A percentile compares a stretch with the other conserved stretches of the same genome.
These are phyloP conservation scores for Aegilops speltoides DNA, from an alignment of 176 grass and related monocot species.

Conservation along the genomic window DNA sequence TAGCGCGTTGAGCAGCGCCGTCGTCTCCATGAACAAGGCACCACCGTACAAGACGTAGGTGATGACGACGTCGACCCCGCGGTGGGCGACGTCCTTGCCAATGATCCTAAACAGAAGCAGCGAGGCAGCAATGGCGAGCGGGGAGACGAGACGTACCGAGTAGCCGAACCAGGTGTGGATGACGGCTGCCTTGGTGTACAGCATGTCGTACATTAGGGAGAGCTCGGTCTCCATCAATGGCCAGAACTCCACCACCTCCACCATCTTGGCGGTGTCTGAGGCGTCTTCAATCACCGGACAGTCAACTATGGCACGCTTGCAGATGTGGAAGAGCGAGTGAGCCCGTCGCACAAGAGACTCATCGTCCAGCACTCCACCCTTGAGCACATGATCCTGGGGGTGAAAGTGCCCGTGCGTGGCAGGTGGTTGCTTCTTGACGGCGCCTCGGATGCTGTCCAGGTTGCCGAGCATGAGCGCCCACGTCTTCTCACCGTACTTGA, in stretches of 20 bases:
- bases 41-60: background rate
- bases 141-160: conserved; percentile 24
- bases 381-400: too few relatives aligned
- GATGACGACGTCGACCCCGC: background rate
- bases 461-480: too few relatives aligned
- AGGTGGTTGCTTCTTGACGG: background rate
- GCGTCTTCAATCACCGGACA: too few relatives aligned
- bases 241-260: background rate
- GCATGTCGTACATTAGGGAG: background rate
- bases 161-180: background rate
- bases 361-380: too few relatives aligned
- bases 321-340: too few relatives aligned
- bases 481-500: too few relatives aligned
- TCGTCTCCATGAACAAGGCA: background rate
- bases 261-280: too few relatives aligned
- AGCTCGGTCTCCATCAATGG: background rate
- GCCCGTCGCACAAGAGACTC: too few relatives aligned
- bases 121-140: background rate
- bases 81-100: background rate
- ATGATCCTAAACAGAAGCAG: background rate
- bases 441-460: too few relatives aligned
- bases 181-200: background rate
- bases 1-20: background rate
- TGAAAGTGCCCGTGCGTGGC: too few relatives aligned
- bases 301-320: too few relatives aligned